Conservation (phyloP, 768 basidiomycete genomes). For the Boletus fagicola region DNA sequence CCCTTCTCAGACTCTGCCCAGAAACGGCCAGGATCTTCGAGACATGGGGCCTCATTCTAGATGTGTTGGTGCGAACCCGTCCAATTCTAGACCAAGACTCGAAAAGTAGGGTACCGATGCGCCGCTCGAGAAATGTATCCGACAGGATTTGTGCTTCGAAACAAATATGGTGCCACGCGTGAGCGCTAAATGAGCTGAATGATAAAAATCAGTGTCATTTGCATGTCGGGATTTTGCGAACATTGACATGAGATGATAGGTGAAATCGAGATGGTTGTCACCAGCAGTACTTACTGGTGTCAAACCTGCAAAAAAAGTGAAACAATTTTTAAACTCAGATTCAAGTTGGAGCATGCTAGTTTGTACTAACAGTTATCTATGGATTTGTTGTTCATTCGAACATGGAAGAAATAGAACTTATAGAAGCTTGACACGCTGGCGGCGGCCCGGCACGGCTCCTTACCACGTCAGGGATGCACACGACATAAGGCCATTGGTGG, state of each 20-base stretch:
- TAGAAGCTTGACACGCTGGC: not conserved
- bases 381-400: not conserved
- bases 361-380: not conserved
- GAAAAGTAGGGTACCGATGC: conserved; percentile 6
- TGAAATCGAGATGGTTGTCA: not conserved
- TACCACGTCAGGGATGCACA: not conserved
- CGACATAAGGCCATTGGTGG: not conserved
- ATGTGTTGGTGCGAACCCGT: not conserved
- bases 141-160: not conserved
- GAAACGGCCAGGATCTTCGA: not conserved
- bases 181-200: not conserved
- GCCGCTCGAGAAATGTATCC: not conserved
- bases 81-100: not conserved
- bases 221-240: not conserved
- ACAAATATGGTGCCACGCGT: not conserved
- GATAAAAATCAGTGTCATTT: not conserved
- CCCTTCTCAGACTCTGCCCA: not conserved
- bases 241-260: not conserved
- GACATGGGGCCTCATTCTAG: not conserved
- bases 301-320: not conserved
- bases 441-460: not conserved
- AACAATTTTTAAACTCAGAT: not conserved
- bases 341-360: not conserved
- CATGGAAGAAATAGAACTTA: too few species aligned
- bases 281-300: not conserved